Conservation (phyloP, 1,284 basidiomycete species). For the Mycosarcoma maydis region DNA sequence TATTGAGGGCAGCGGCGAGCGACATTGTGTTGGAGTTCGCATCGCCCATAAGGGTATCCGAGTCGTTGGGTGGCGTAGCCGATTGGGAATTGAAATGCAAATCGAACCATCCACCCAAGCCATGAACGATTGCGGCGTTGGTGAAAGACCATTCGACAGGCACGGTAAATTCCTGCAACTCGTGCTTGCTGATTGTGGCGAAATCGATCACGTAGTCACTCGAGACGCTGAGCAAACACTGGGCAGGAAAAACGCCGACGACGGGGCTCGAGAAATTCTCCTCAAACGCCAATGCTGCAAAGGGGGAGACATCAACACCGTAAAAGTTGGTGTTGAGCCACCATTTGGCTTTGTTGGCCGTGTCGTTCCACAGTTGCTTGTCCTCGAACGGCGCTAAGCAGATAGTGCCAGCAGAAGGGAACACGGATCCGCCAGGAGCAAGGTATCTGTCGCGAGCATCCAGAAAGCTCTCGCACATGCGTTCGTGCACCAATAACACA, state of each 20-base stretch:
- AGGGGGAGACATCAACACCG: slow-evolving; percentile 62
- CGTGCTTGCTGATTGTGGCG: slow-evolving; percentile 42
- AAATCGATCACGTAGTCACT: slow-evolving; percentile 61
- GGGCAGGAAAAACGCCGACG: slow-evolving; percentile 57
- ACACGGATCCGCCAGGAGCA: slow-evolving; percentile 69
- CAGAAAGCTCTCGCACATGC: slow-evolving; percentile 71
- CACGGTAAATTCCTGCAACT: slow-evolving; percentile 57
- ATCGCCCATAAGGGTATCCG: slow-evolving; percentile 26
- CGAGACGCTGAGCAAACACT: slow-evolving; percentile 51
- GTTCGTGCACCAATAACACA: slow-evolving; percentile 70
- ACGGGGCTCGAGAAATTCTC: slow-evolving; percentile 61
- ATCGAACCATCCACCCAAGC: slow-evolving; percentile 64
- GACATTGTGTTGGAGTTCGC: slow-evolving; percentile 10
- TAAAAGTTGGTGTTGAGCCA: slow-evolving; percentile 61
- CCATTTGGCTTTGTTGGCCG: slow-evolving; percentile 68
- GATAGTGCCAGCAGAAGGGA: slow-evolving; percentile 69
- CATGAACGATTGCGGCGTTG: slow-evolving; percentile 54
- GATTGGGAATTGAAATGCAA: slow-evolving; percentile 56
- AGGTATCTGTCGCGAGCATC: slow-evolving; percentile 69
- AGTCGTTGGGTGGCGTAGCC: not conserved
- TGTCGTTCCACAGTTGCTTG: slow-evolving; percentile 69
- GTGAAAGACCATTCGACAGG: slow-evolving; percentile 53
- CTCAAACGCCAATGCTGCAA: slow-evolving; percentile 47
- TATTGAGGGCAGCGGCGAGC: slow-evolving; percentile 9
- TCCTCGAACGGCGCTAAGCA: slow-evolving; percentile 70